Percentiles rank a stretch among this genome's conserved stretches.
Conservation (phyloP, 805 yeast species). For the Metschnikowia henanensis region DNA sequence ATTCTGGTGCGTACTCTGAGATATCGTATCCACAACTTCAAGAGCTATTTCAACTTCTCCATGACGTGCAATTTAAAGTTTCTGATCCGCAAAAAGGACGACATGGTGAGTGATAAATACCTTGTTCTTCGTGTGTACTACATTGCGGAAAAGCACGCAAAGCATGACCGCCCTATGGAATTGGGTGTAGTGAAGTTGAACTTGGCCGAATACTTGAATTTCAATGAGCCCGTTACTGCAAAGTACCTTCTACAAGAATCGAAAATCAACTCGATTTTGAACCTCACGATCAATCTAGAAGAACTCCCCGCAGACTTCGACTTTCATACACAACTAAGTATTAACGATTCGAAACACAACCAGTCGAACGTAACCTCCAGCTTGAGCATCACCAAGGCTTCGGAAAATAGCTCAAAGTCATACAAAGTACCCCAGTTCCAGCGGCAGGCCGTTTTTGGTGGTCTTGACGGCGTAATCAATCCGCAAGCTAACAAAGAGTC, state of each 20-base stretch:
- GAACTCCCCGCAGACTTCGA: slow-evolving; percentile 39
- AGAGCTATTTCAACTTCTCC: slow-evolving; percentile 37
- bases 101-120: slow-evolving; percentile 44
- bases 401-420: slow-evolving; percentile 21
- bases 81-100: slow-evolving; percentile 38
- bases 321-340: slow-evolving; percentile 42
- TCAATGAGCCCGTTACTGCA: slow-evolving; percentile 50
- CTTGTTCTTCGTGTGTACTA: slow-evolving; percentile 39
- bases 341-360: slow-evolving; percentile 26
- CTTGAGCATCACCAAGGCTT: slow-evolving; percentile 10
- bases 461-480: slow-evolving; percentile 45
- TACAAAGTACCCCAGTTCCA: slow-evolving; percentile 41
- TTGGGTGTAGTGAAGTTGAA: slow-evolving; percentile 71
- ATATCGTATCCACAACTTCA: slow-evolving; percentile 38
- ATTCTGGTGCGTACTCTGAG: slow-evolving; percentile 31
- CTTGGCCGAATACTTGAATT: slow-evolving; percentile 67
- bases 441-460: slow-evolving; percentile 48
- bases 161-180: slow-evolving; percentile 30
- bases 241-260: slow-evolving; percentile 74
- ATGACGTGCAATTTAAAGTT: slow-evolving; percentile 40
- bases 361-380: slow-evolving; percentile 3
- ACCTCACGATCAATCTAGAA: slow-evolving; percentile 54
- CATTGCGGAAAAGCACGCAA: slow-evolving; percentile 26
- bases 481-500: slow-evolving; percentile 9
- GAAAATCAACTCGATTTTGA: slow-evolving; percentile 77